A percentile compares a stretch with the other conserved stretches of the same genome.
Evolutionary conservation across 2,329 filamentous ascomycete genomes (phyloP).

Genomic region (Chalaropsis ovoidea): DNA sequence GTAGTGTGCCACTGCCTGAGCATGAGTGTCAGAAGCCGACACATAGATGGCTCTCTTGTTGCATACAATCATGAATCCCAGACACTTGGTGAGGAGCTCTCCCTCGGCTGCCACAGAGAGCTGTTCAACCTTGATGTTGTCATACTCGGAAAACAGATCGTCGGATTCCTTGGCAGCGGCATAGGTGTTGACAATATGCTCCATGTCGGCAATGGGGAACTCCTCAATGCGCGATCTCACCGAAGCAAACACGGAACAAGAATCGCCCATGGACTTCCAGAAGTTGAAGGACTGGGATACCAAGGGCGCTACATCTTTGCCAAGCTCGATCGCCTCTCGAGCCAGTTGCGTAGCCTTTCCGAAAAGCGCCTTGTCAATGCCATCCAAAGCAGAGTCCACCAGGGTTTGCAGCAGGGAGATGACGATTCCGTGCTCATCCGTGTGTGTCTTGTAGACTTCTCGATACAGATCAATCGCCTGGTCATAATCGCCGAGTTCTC

Average conservation of each 20-base stretch:
- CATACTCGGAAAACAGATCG: constrained; percentile 50
- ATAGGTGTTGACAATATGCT: constrained; percentile 45
- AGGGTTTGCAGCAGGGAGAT: constrained; percentile 82
- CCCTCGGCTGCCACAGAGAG: constrained; percentile 30
- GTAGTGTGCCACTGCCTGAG: constrained; percentile 92
- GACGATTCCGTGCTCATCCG: constrained; percentile 72
- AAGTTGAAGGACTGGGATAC: constrained; percentile 74
- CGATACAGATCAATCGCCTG: constrained; percentile 69
- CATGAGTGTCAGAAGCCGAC: constrained; percentile 64
- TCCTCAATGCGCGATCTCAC: constrained; percentile 55
- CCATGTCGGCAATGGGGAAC: constrained; percentile 52
- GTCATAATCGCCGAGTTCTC: constrained; percentile 83
- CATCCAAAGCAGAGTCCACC: constrained; percentile 68
- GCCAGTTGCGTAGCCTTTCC: constrained; percentile 69
- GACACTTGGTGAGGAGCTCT: constrained; percentile 46
- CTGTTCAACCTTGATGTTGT: constrained; percentile 47
- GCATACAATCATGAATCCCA: constrained; percentile 67
- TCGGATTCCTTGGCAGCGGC: constrained; percentile 42
- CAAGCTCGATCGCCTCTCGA: constrained; percentile 56
- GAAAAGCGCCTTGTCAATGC: constrained; percentile 73
- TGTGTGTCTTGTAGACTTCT: constrained; percentile 56
- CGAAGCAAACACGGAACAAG: constrained; percentile 71
- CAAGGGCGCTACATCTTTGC: constrained; percentile 48
- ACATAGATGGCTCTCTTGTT: constrained; percentile 77
- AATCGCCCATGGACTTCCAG: constrained; percentile 88